These are phyloP conservation scores for Hippophae gyantsensis DNA, from an alignment of 306 rosid species.

Conservation along the genomic window DNA sequence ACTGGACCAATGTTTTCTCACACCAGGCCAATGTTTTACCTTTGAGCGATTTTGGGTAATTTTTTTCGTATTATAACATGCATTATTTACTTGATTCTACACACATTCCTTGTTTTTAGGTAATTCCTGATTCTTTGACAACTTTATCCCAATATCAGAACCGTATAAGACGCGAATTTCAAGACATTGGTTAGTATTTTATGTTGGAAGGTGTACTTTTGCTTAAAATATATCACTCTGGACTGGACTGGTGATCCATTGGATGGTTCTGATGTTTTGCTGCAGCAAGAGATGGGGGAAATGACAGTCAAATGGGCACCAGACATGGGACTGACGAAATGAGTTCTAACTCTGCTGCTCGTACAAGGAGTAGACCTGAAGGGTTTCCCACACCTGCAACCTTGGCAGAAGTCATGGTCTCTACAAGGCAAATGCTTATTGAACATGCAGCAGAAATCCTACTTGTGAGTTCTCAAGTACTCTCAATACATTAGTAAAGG, in stretches of 20 bases:
- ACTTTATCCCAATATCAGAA: conserved; percentile 68
- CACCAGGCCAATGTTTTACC: no score
- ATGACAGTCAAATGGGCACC: conserved; percentile 34
- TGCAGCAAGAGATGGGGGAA: conserved; percentile 61
- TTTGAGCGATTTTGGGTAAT: no score
- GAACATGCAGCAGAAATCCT: conserved; percentile 67
- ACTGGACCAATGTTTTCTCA: no score
- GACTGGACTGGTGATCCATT: conserved; percentile 1
- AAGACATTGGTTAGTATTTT: conserved; percentile 56
- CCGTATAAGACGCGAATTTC: conserved; percentile 56
- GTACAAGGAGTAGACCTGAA: conserved; percentile 32
- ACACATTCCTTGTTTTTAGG: conserved; percentile 42
- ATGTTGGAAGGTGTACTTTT: conserved; percentile 10
- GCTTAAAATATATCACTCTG: conserved; percentile 13
- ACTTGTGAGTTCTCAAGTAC: conserved; percentile 43
- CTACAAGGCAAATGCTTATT: conserved; percentile 58
- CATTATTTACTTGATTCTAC: not conserved
- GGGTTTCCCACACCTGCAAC: conserved; percentile 68
- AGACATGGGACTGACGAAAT: conserved; percentile 35
- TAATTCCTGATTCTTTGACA: conserved; percentile 86
- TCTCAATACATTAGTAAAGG: no score
- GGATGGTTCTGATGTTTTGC: conserved; percentile 26
- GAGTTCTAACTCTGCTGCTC: conserved; percentile 35
- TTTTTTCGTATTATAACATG: no score
- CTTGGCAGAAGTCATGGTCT: conserved; percentile 78